These are phyloP conservation scores for Diutina catenulata DNA, from an alignment of 1,139 yeast species.

Conservation along the genomic window DNA sequence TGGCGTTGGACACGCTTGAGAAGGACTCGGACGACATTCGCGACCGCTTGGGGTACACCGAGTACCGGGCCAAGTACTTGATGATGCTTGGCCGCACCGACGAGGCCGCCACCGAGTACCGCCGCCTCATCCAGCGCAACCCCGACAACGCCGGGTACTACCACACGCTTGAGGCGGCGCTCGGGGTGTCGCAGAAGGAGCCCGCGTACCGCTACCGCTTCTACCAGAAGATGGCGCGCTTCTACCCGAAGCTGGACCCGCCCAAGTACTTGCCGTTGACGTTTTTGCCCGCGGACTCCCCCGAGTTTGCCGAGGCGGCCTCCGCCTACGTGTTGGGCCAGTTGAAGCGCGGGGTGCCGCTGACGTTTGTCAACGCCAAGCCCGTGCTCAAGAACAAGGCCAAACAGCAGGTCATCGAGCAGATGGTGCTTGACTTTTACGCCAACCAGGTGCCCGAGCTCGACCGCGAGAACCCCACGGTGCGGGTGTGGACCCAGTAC, in stretches of 20 bases:
- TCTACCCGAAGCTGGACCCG: conserved; percentile 80
- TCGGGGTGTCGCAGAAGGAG: conserved; percentile 28
- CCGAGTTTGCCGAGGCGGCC: conserved; percentile 33
- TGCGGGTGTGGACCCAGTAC: conserved; percentile 64
- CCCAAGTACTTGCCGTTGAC: conserved; percentile 69
- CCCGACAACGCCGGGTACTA: conserved; percentile 72
- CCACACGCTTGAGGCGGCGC: conserved; percentile 48
- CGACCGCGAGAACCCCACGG: conserved; percentile 28
- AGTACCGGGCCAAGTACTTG: conserved; percentile 54
- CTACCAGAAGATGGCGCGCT: conserved; percentile 49
- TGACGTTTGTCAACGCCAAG: conserved; percentile 77
- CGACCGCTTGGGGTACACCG: conserved; percentile 55
- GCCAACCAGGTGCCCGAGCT: conserved; percentile 13
- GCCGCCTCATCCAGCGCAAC: conserved; percentile 68
- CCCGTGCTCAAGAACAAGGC: conserved; percentile 50
- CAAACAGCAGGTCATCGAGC: conserved; percentile 39
- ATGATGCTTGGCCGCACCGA: conserved; percentile 25
- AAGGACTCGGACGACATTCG: conserved; percentile 39
- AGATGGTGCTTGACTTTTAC: conserved; percentile 41
- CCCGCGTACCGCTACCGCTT: conserved; percentile 35
- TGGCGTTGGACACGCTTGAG: conserved; percentile 55
- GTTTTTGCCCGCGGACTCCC: conserved; percentile 45
- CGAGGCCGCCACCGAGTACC: conserved; percentile 61
- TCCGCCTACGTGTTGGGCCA: conserved; percentile 44
- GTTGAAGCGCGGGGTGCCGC: conserved; percentile 77